Evolutionary conservation across 805 yeast species (phyloP), one percentile per base, ranked within the genome.

Genomic region (Zygotorulaspora sp.): DNA sequence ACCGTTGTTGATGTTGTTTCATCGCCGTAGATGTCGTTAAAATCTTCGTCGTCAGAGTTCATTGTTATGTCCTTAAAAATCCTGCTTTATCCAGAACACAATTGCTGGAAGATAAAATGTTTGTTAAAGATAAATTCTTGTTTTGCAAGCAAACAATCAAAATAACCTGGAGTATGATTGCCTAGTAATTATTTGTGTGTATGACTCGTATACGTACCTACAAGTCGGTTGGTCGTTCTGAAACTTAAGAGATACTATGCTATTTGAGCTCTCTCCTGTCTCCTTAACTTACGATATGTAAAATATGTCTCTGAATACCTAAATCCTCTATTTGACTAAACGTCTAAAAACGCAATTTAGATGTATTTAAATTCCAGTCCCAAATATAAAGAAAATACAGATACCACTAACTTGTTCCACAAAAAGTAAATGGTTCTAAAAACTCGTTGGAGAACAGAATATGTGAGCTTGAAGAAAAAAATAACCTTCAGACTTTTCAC

Each of bases 11-110:
- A 44, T 27, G 51, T 46, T 30, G 49, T 49, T 32, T 52, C 69
- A 39, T 62, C 63, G 37, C 65, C 66, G 66, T 89, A 89, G 66
- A 89, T 85, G 62, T 89, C 96, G 66, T 88, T 95, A 64, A 89
- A 89, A 62, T 88, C 96, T 66, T 89, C 97, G 67, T 88, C 96
- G 66, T 87, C 95, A 44, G 82, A 75, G 43, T 82, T 75, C 83
- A 78, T 79, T 38, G 40, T 63, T 42, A 21, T 21, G 10, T n/a
- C n/a, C n/a, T n/a, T n/a, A n/a, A n/a, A n/a, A n/a, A n/a, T n/a
- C n/a, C n/a, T n/a, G n/a, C n/a, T n/a, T n/a, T n/a, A n/a, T n/a
- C n/a, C n/a, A n/a, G n/a, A n/a, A n/a, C n/a, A n/a, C n/a, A n/a
- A n/a, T n/a, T n/a, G n/a, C n/a, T n/a, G n/a, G n/a, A n/a, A n/a